Base-by-base conservation (phyloP, 306 rosid species). In the Cicer judaicum region DNA sequence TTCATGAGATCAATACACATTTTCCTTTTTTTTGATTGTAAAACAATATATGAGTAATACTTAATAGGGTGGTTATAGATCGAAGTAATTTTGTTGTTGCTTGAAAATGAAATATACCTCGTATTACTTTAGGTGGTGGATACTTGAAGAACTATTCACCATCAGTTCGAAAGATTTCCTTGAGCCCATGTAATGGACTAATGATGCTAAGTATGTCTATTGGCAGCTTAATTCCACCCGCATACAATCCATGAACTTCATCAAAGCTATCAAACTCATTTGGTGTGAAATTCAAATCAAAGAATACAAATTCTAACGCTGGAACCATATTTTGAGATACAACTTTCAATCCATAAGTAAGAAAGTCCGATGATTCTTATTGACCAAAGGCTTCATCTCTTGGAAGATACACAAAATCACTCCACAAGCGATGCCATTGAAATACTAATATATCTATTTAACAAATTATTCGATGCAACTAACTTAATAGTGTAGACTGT, bases 381-480 rank as follows among this genome's bases (percentile, higher is more conserved):
- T 88, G 88, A 10, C 91, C 89, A 75, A 91, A 89, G 16, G 81
- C 78, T 65, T 91, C 97, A 54, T 89, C 97, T 73, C 92, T 86
- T 15, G 95, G 97, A 18, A 89, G 83, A 16, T 91, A 91, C 65
- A 91, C 64, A 38, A 44, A 78, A 6, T 50, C 3, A 56, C 73
- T 24, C 1, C 5, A 55, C 47, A 40, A 21, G 72, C 34, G n/a
- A 44, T 19, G 41, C n/a, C 15, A 56, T 41, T 13, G 43, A 43
- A 29, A 63, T 15, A 62, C 12, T 44, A 53, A 50, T 16, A 54
- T 19, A 65, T 42, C 13, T 21, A 53, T 21, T 29, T 46, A 47
- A 48, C 14, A 42, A n/a, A 12, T 21, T 63, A 24, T 43, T 18
- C 10, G 1, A 38, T 10, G 9, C 13, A 57, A 49, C 18, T 62